Base-by-base conservation (phyloP, 495 filamentous ascomycete species). In the Aspergillus cavernicola region DNA sequence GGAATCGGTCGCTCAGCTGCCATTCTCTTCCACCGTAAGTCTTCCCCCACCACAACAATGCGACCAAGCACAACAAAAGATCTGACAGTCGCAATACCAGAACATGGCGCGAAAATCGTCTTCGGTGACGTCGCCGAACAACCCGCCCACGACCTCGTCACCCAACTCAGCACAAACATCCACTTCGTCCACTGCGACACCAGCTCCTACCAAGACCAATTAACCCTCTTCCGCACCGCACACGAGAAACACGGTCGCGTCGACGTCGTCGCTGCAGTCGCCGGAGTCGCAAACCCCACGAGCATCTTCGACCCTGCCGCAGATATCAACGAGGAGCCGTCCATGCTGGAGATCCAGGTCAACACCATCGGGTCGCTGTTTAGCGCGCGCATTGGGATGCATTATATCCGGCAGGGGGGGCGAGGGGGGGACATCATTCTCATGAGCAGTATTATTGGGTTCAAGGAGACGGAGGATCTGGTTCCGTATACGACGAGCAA, bases 281-380 rank as follows among this genome's bases (percentile, higher is more conserved):
- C 48, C 13, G 48, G 48, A 1, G 37, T 51, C 19, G 48, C 28
- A 0, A 42, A 51, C 18, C 36, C 37, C 1, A 22, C 10, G 10
- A 22, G 5, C 16, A 42, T 51, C 24, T 51, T 51, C 26, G 48
- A 40, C 19, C 48, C 48, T 3, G 23, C 36, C 0, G 36, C 28
- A 5, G 48, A 51, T 20, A 51, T 51, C 15, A 51, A 51, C 12
- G 24, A 51, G 28, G 36, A 41, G 23, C 48, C 48, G 3, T 42
- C 48, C n/a, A 51, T 42, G 37, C 15, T 32, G 20, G 48, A 41
- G 18, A 32, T 51, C 15, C 15, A 51, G 6, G 48, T 51, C 15
- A 51, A 51, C n/a, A 41, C 28, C 24, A 41, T 51, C 28, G 48
- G 48, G 7, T 41, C 36, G 12, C 37, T 51, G 29, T 51, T 41